phyloP scores from a whole-genome alignment of 1,139 yeast genomes.

The Yamadazyma siamensis region DNA sequence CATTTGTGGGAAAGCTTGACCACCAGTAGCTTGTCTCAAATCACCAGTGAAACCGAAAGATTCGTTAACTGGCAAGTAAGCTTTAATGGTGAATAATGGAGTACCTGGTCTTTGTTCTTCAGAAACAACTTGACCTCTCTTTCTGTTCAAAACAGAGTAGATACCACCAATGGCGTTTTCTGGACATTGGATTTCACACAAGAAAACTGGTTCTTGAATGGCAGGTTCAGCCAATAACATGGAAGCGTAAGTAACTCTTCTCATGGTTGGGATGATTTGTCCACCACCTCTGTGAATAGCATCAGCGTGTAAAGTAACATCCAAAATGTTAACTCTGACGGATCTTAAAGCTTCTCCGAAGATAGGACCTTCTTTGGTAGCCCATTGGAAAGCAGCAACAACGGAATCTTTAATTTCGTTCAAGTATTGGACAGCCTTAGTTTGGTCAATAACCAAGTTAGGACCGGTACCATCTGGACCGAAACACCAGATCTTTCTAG shows the following conservation, averaged over 20 bases:
- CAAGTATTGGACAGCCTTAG: conserved; percentile 99
- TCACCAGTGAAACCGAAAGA: conserved; percentile 99
- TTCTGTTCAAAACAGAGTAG: conserved; percentile 98
- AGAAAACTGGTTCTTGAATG: conserved; percentile 98
- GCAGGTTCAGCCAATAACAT: conserved; percentile 98
- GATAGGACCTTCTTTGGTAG: conserved; percentile 99
- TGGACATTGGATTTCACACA: conserved; percentile 99
- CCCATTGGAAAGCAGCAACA: conserved; percentile 99
- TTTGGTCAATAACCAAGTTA: conserved; percentile 98
- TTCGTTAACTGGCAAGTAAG: conserved; percentile 99
- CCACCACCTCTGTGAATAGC: conserved; percentile 99
- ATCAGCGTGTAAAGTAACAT: conserved; percentile 99
- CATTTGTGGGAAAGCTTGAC: conserved; percentile 99
- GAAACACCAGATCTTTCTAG: conserved; percentile 99
- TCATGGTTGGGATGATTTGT: conserved; percentile 99
- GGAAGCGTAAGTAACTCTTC: conserved; percentile 99
- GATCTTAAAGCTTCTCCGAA: conserved; percentile 96
- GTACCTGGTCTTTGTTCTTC: conserved; percentile 99
- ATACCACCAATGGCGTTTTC: conserved; percentile 99
- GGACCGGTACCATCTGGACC: conserved; percentile 99
- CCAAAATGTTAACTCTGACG: conserved; percentile 95
- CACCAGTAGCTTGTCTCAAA: conserved; percentile 99
- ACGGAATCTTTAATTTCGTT: conserved; percentile 99
- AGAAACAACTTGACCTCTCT: conserved; percentile 99
- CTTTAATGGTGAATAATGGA: conserved; percentile 98